These are phyloP conservation scores for Suillus paluster DNA, from an alignment of 768 basidiomycete species.

Conservation along the genomic window DNA sequence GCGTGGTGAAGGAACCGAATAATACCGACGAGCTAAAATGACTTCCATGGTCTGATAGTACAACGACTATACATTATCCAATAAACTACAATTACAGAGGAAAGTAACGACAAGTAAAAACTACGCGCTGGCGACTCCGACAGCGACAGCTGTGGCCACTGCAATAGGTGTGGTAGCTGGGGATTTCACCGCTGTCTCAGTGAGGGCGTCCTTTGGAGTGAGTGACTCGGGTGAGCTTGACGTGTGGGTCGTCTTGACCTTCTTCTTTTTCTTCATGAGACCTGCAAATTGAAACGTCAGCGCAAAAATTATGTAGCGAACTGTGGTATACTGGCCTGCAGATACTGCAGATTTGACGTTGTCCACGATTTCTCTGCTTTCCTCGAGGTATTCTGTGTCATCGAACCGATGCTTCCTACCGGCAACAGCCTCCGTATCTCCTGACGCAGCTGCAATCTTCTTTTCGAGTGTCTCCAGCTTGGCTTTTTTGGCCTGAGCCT, in stretches of 20 bases:
- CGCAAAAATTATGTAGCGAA: conserved; percentile 8
- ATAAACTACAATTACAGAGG: conserved; percentile 2
- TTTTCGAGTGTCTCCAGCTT: conserved; percentile 87
- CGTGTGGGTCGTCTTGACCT: conserved; percentile 49
- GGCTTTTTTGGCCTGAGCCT: conserved; percentile 74
- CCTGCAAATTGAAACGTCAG: conserved; percentile 46
- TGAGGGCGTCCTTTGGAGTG: conserved; percentile 16
- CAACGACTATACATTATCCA: background rate
- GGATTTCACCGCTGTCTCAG: conserved; percentile 7
- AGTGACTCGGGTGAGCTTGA: conserved; percentile 26
- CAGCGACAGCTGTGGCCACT: conserved; percentile 18
- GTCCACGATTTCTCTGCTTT: conserved; percentile 89
- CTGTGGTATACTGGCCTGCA: conserved; percentile 56
- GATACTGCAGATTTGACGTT: conserved; percentile 90
- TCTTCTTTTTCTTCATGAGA: conserved; percentile 78
- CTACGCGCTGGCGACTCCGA: conserved; percentile 16
- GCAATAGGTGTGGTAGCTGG: conserved; percentile 13
- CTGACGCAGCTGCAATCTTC: conserved; percentile 55
- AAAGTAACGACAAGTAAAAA: background rate
- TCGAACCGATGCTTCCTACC: conserved; percentile 91
- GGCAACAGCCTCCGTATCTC: conserved; percentile 50
- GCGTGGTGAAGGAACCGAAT: background rate
- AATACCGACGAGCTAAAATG: background rate
- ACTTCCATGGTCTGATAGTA: no score
- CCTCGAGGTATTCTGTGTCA: conserved; percentile 90